Base-by-base conservation (phyloP, 192 early-diverging fungal genomes). In the Podila verticillata region DNA sequence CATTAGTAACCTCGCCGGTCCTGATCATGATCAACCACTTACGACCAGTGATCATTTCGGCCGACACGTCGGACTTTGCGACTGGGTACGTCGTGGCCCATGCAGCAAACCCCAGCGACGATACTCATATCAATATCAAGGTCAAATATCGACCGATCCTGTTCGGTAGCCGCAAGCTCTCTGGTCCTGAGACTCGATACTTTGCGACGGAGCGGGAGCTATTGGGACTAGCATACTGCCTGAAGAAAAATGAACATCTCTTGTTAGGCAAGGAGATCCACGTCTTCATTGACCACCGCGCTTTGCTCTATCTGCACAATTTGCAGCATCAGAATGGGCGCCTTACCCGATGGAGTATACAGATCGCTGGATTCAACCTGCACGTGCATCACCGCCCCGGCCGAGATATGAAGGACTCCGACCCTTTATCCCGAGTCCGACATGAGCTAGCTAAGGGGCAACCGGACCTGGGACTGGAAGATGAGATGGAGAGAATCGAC, bases 171-270 rank as follows among this genome's bases (percentile, higher is more conserved):
- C 2, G 57, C 7, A 57, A 57, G 10, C 10, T 57, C 2, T 57
- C 57, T 4, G 57, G 9, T 29, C 3, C 57, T 2, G 57, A 57
- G 26, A 57, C 57, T 5, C 57, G 57, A 26, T 57, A 57, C 22
- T 57, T 57, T 10, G 57, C 57, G 2, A 57, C 57, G 28, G 57
- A 57, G 24, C 10, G 28, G 26, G 57, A 57, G 10, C 28, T 57
- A 10, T 10, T 57, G 10, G 57, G 57, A 29, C 10, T 57, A 10
- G 10, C 22, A 1, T 57, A 57, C 10, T 57, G 57, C 26, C 57
- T 57, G 57, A 57, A 57, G 28, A 57, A 57, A 57, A 20, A 57
- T n/a, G 57, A 57, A 22, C 57, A 57, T 30, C 26, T 57, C 7
- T 10, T 57, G 5, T 26, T 57, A 26, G 57, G 57, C 22, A 57